Conservation (phyloP, 352 stramenopile species). For the Phytophthora aleatoria region DNA sequence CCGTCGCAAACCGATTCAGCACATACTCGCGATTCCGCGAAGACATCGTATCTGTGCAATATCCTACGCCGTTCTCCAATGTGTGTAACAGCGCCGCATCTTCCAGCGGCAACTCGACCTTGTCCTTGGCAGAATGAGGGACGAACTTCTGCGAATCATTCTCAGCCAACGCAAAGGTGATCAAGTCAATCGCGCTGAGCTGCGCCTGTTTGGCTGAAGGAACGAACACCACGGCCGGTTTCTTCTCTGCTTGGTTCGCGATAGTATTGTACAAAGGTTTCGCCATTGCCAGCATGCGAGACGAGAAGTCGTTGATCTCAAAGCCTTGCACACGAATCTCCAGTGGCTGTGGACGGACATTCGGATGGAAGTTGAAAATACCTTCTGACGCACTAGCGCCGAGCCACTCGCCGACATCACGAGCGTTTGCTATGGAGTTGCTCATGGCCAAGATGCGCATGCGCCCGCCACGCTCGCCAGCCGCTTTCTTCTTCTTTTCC, state of each 20-base stretch:
- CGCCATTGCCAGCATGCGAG: conserved; percentile 97
- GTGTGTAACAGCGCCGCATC: conserved; percentile 95
- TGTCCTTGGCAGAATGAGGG: conserved; percentile 31
- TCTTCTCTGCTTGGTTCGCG: conserved; percentile 81
- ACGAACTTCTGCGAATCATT: conserved; percentile 81
- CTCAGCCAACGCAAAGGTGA: conserved; percentile 95
- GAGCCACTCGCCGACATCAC: conserved; percentile 98
- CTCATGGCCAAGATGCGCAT: conserved; percentile 96
- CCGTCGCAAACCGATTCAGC: conserved; percentile 85
- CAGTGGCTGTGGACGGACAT: conserved; percentile 95
- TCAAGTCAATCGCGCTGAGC: conserved; percentile 98
- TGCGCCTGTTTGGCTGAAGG: conserved; percentile 98
- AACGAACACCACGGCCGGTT: conserved; percentile 97
- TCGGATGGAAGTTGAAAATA: conserved; percentile 77
- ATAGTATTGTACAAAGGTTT: conserved; percentile 98
- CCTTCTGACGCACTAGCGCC: conserved; percentile 91
- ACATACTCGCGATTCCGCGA: conserved; percentile 92
- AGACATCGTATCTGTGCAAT: conserved; percentile 94
- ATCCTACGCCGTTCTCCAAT: conserved; percentile 94
- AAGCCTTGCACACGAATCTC: conserved; percentile 98
- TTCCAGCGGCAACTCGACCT: conserved; percentile 58
- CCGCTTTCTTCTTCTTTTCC: conserved; percentile 69
- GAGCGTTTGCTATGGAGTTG: conserved; percentile 97
- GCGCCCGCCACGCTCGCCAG: conserved; percentile 33
- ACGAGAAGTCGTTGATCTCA: conserved; percentile 97